phyloP scores from a whole-genome alignment of 106 monocot species.

The Acorus gramineus region DNA sequence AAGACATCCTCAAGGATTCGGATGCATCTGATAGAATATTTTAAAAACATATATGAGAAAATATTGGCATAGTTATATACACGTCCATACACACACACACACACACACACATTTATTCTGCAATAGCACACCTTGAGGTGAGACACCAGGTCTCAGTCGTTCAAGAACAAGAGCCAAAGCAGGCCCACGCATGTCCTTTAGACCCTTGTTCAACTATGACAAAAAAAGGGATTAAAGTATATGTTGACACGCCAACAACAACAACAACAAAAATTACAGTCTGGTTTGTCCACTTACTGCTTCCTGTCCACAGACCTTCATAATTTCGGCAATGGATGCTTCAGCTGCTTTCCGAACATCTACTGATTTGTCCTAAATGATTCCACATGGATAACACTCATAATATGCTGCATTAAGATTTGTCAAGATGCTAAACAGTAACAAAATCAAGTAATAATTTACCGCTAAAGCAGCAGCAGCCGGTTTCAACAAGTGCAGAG shows the following conservation, averaged over 20 bases:
- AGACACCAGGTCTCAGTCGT: constrained; percentile 48
- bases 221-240: neutral
- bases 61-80: too few relatives aligned
- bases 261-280: neutral
- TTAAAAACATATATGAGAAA: too few relatives aligned
- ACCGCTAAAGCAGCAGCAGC: constrained; percentile 69
- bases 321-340: constrained; percentile 54
- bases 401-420: neutral
- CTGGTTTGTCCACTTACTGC: constrained; percentile 35
- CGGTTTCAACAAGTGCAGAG: constrained; percentile 73
- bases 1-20: constrained; percentile 33
- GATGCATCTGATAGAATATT: constrained; percentile 30
- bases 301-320: constrained; percentile 74
- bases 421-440: neutral
- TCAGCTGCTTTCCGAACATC: constrained; percentile 98
- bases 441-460: constrained; percentile 7
- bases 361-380: constrained; percentile 78
- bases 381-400: neutral
- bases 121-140: constrained; percentile 34
- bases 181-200: constrained; percentile 78
- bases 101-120: too few relatives aligned
- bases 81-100: too few relatives aligned
- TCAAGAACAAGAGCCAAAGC: constrained; percentile 70
- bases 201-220: constrained; percentile 56
- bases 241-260: neutral